Percentiles rank a stretch among this genome's conserved stretches.
Conservation (phyloP, 225 moss, liverwort and hornwort genomes). For the Polytrichum commune region DNA sequence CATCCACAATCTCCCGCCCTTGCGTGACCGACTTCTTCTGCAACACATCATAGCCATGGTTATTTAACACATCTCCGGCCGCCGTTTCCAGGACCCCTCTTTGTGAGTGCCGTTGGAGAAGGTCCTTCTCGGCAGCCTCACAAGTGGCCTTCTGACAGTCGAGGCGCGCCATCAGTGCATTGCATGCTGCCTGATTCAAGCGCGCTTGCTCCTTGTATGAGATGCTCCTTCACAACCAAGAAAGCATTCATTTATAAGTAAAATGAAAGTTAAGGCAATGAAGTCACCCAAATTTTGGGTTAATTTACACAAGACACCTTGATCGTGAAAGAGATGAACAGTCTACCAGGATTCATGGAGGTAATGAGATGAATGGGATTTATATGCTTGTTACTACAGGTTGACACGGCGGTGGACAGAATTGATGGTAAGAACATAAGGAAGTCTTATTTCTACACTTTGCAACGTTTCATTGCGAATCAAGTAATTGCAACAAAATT, state of each 20-base stretch:
- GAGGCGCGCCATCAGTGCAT: constrained; percentile 44
- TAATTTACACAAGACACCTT: no score
- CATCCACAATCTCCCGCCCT: constrained; percentile 19
- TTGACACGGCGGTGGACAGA: no score
- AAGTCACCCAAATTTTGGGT: no score
- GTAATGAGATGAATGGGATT: no score
- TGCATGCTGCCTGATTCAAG: constrained; percentile 42
- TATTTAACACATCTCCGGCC: constrained; percentile 4
- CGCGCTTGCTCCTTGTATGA: constrained; percentile 43
- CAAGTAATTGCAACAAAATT: no score
- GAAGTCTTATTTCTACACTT: no score
- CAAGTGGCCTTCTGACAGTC: constrained; percentile 36
- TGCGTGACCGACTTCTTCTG: background rate
- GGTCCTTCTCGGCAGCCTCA: constrained; percentile 37
- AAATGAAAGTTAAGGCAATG: no score
- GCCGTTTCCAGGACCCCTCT: constrained; percentile 21
- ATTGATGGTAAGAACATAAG: no score
- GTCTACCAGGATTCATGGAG: no score
- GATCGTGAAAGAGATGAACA: no score
- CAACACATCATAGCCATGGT: background rate
- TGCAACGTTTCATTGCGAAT: no score
- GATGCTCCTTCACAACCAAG: constrained; percentile 32
- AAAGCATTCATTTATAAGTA: background rate
- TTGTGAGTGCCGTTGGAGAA: constrained; percentile 28
- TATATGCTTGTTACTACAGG: no score